Evolutionary conservation across 73 alveolate genomes (phyloP).

Genomic region (Tetrahymena thermophila): DNA sequence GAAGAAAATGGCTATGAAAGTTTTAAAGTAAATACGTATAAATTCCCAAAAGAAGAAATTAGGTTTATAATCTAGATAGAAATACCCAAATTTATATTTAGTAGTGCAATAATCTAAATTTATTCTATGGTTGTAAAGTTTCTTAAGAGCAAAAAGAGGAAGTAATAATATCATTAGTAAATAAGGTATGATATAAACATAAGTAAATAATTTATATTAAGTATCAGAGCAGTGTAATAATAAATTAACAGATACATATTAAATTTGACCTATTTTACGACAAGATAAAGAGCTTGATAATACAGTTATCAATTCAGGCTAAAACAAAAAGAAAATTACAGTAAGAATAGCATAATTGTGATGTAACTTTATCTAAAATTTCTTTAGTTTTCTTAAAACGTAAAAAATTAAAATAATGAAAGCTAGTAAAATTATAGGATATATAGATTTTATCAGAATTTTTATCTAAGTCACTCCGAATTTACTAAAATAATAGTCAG

Average conservation of each 20-base stretch:
- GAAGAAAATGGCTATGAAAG: neutral
- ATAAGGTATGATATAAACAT: neutral
- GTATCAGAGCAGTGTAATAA: neutral
- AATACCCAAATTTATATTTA: neutral
- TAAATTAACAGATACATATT: neutral
- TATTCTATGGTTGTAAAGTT: neutral
- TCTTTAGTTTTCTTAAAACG: too few relatives aligned
- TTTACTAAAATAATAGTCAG: neutral
- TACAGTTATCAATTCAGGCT: neutral
- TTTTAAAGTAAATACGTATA: neutral
- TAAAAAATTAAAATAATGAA: too few relatives aligned
- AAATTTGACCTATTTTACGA: neutral
- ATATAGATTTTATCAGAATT: neutral
- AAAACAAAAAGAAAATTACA: neutral
- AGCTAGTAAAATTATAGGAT: neutral
- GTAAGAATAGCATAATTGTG: neutral
- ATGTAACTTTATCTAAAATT: neutral
- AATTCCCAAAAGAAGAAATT: neutral
- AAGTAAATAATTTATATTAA: neutral
- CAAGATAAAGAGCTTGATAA: neutral
- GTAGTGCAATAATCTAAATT: neutral
- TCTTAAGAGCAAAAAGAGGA: neutral
- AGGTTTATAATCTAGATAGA: neutral
- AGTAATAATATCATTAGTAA: neutral
- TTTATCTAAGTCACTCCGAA: neutral